A percentile compares a stretch with the other conserved stretches of the same genome.
These are phyloP conservation scores for Zostera marina DNA, from an alignment of 116 monocot species.

Conservation along the genomic window DNA sequence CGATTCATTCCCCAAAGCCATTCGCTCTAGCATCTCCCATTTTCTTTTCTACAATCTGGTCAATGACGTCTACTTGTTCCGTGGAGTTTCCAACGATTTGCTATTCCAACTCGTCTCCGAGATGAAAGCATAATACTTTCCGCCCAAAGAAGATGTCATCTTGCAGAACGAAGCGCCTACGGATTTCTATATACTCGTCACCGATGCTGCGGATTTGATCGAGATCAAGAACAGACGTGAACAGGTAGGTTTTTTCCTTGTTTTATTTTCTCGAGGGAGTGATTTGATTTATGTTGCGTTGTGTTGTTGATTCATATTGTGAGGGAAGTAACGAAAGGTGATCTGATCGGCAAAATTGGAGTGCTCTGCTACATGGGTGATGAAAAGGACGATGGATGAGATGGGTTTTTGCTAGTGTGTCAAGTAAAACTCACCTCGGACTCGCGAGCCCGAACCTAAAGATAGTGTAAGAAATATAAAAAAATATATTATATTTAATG, in stretches of 20 bases:
- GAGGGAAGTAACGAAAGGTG: conserved; percentile 42
- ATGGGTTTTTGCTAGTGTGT: too few species aligned
- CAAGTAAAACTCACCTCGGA: too few species aligned
- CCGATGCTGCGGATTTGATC: conserved; percentile 61
- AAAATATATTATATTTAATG: too few species aligned
- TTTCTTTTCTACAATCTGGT: conserved; percentile 76
- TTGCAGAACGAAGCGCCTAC: conserved; percentile 97
- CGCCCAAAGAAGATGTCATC: conserved; percentile 93
- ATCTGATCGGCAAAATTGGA: conserved; percentile 81
- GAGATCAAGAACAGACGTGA: conserved; percentile 43
- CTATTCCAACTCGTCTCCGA: conserved; percentile 97
- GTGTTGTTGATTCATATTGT: conserved; percentile 26
- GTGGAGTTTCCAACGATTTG: conserved; percentile 62
- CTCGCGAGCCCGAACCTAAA: too few species aligned
- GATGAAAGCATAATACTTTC: conserved; percentile 88
- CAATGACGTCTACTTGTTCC: conserved; percentile 64
- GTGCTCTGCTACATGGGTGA: conserved; percentile 95
- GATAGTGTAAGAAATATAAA: too few species aligned
- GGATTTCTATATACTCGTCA: conserved; percentile 80
- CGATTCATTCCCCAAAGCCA: conserved; percentile 87
- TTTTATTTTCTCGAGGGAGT: too few species aligned
- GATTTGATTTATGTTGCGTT: too few species aligned
- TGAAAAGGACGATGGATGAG: too few species aligned
- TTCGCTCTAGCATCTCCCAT: conserved; percentile 85
- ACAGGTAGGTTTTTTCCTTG: conserved; percentile 49